These are phyloP conservation scores for Entomophthora muscae DNA, from an alignment of 371 early-diverging fungal genomes.

Conservation along the genomic window DNA sequence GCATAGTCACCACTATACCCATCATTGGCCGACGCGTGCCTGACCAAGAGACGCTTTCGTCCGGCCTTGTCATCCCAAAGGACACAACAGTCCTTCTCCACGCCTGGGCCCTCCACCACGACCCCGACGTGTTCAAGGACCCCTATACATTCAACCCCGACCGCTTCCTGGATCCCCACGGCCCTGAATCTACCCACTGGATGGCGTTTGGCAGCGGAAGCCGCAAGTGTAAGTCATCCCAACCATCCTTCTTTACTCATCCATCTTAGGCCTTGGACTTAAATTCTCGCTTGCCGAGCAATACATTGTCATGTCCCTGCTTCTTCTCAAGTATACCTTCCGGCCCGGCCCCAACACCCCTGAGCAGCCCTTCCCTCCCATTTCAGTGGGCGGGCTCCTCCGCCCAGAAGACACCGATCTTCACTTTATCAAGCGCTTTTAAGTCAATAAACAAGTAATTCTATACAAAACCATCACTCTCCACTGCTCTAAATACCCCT, in stretches of 20 bases:
- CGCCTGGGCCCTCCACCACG: too few species aligned
- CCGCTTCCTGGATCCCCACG: background rate
- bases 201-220: background rate
- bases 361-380: too few species aligned
- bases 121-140: background rate
- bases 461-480: too few species aligned
- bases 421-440: too few species aligned
- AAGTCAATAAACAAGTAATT: too few species aligned
- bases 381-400: too few species aligned
- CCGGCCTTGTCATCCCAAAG: background rate
- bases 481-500: too few species aligned
- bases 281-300: constrained; percentile 5
- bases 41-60: background rate
- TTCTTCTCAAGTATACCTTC: background rate
- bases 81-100: background rate
- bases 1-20: background rate
- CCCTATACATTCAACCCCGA: background rate
- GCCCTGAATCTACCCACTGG: background rate
- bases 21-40: background rate
- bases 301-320: background rate
- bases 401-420: too few species aligned
- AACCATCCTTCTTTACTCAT: too few species aligned
- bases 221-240: background rate
- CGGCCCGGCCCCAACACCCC: constrained; percentile 14
- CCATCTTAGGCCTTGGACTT: too few species aligned